Conservation (phyloP, 352 stramenopile genomes). For the Globisporangium radiosum region DNA sequence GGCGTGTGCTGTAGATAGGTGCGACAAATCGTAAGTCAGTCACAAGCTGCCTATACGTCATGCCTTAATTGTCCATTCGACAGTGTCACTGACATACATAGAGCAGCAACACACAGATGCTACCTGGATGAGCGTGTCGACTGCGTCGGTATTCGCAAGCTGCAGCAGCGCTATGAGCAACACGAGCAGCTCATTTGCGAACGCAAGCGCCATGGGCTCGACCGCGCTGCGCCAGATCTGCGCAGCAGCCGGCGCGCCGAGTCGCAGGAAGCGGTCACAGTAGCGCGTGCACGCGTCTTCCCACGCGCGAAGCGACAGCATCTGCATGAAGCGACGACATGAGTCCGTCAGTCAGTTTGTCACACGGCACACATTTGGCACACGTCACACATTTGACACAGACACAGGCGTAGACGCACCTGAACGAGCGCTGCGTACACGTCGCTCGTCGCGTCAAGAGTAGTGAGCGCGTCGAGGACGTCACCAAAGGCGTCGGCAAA, state of each 20-base stretch:
- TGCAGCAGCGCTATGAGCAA: conserved; percentile 29
- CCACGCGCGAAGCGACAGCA: conserved; percentile 37
- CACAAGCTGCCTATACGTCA: neutral
- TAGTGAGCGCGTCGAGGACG: conserved; percentile 17
- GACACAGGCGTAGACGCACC: conserved; percentile 13
- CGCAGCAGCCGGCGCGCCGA: conserved; percentile 10
- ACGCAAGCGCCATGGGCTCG: conserved; percentile 30
- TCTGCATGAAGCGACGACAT: conserved; percentile 10
- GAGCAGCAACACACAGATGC: neutral
- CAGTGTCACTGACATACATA: neutral
- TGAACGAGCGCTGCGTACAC: conserved; percentile 33
- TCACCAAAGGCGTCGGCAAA: conserved; percentile 26
- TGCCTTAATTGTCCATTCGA: too few species aligned
- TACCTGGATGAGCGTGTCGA: conserved; percentile 28
- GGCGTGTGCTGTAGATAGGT: conserved; percentile 27
- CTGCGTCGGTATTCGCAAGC: conserved; percentile 13
- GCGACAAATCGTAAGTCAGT: neutral
- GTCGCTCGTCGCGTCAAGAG: conserved; percentile 4
- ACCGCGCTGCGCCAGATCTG: conserved; percentile 25
- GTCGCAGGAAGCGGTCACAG: conserved; percentile 19
- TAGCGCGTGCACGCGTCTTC: conserved; percentile 22
- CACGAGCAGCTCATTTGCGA: conserved; percentile 28
- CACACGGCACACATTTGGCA: neutral
- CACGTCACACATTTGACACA: neutral
- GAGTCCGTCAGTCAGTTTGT: neutral